Conservation (phyloP, 106 monocot genomes). For the Apostasia ramifera region DNA sequence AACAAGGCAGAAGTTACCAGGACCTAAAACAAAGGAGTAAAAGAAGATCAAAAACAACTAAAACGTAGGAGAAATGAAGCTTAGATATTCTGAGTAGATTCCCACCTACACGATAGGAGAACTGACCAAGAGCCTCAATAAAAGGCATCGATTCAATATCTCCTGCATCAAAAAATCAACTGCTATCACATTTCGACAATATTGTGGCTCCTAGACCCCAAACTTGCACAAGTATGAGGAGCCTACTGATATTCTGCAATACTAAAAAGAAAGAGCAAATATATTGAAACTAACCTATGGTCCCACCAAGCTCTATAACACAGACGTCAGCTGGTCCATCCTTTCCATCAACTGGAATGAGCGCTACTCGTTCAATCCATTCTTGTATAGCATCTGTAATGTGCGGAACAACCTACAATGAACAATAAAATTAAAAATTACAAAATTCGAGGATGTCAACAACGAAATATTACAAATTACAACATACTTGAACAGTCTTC, state of each 20-base stretch:
- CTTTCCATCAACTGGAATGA: conserved; percentile 78
- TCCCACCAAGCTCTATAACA: conserved; percentile 91
- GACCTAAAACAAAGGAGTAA: conserved; percentile 34
- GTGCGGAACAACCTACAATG: conserved; percentile 69
- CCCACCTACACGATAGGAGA: conserved; percentile 91
- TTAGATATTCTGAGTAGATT: neutral
- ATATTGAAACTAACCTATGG: conserved; percentile 53
- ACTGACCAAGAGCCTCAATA: conserved; percentile 89
- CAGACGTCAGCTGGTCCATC: conserved; percentile 87
- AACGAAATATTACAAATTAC: neutral
- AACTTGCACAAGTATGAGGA: conserved; percentile 12
- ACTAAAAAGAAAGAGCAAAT: neutral
- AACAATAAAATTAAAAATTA: neutral
- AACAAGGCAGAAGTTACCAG: conserved; percentile 86
- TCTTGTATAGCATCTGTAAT: conserved; percentile 92
- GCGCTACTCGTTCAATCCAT: conserved; percentile 79
- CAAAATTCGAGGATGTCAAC: neutral
- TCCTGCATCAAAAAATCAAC: conserved; percentile 55
- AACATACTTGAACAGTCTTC: conserved; percentile 67
- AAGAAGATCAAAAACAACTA: conserved; percentile 3
- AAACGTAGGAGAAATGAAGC: neutral
- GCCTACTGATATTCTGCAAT: neutral
- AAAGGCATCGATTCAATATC: conserved; percentile 99
- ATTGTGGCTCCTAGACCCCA: conserved; percentile 6
- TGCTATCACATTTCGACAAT: conserved; percentile 14